Percentiles rank a stretch among this genome's conserved stretches.
Conservation (phyloP, 768 basidiomycete genomes). For the Russula vinacea region DNA sequence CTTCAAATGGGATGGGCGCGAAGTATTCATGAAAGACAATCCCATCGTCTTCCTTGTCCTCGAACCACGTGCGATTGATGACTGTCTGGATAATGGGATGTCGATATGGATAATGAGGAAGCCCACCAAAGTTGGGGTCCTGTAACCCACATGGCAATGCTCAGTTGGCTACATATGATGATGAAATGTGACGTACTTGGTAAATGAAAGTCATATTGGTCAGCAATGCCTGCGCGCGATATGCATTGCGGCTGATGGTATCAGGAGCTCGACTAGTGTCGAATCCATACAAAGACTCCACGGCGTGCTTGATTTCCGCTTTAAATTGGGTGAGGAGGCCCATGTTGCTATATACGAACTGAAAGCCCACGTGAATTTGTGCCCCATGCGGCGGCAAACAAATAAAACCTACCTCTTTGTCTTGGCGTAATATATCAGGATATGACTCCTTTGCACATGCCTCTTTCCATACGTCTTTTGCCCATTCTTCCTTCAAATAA, state of each 20-base stretch:
- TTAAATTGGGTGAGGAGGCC: background rate
- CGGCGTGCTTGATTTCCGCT: background rate
- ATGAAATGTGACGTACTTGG: conserved; percentile 1
- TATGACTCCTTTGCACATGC: background rate
- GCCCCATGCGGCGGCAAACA: background rate
- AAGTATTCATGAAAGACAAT: conserved; percentile 12
- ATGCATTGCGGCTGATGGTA: conserved; percentile 2
- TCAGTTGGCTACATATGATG: background rate
- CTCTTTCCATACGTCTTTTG: conserved; percentile 2
- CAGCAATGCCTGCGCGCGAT: background rate
- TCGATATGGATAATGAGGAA: conserved; percentile 1
- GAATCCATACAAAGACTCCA: conserved; percentile 13
- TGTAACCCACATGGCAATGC: background rate
- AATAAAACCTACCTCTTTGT: background rate
- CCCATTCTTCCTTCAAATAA: background rate
- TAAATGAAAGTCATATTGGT: conserved; percentile 11
- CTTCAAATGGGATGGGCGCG: conserved; percentile 3
- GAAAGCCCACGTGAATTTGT: background rate
- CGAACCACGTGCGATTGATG: conserved; percentile 20
- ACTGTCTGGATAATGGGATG: conserved; percentile 20
- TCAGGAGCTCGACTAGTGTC: conserved; percentile 9
- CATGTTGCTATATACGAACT: conserved; percentile 3
- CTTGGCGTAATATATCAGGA: background rate
- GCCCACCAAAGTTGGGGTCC: background rate
- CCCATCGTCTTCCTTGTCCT: conserved; percentile 1